Base-by-base conservation (phyloP, 139 green algal species). In the Tetratostichococcus sp. region DNA sequence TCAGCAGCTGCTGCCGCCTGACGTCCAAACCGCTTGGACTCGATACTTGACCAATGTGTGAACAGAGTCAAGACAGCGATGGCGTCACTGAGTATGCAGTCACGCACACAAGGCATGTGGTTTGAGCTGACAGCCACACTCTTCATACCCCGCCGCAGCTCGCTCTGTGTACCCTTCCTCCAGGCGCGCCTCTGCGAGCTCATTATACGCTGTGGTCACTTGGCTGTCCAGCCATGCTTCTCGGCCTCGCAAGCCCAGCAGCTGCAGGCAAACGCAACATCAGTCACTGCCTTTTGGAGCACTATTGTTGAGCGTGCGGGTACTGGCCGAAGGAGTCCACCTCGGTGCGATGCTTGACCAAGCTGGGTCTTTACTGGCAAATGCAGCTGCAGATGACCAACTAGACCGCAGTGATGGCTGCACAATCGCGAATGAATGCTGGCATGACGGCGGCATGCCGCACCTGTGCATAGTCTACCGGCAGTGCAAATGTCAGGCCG, bases 101-200 rank as follows among this genome's bases (percentile, higher is more conserved):
- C n/a, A n/a, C n/a, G n/a, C n/a, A n/a, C n/a, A n/a, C n/a, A n/a
- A n/a, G n/a, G n/a, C n/a, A n/a, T n/a, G n/a, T n/a, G n/a, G n/a
- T n/a, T n/a, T n/a, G n/a, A n/a, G n/a, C n/a, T n/a, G n/a, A n/a
- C n/a, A n/a, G n/a, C n/a, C n/a, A n/a, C n/a, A n/a, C n/a, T n/a
- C n/a, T n/a, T n/a, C n/a, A n/a, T n/a, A n/a, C n/a, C n/a, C 74
- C 23, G 73, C 67, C 19, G 43, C 69, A 2, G 77, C 80, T 21
- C 75, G 30, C 1, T 80, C 34, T 73, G 79, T 89, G 72, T 90
- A 93, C 0, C 82, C 86, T 14, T 79, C 43, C 70, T 89, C 77
- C 30, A 85, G 30, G 0, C n/a, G 17, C 2, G 68, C 43, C 0
- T 58, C 43, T 0, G 70, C 59, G 22, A 91, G 80, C 30, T 81